Percentiles rank a stretch among this genome's conserved stretches.
phyloP scores from a whole-genome alignment of 2,329 filamentous ascomycete species.

The Penicillium sp. region DNA sequence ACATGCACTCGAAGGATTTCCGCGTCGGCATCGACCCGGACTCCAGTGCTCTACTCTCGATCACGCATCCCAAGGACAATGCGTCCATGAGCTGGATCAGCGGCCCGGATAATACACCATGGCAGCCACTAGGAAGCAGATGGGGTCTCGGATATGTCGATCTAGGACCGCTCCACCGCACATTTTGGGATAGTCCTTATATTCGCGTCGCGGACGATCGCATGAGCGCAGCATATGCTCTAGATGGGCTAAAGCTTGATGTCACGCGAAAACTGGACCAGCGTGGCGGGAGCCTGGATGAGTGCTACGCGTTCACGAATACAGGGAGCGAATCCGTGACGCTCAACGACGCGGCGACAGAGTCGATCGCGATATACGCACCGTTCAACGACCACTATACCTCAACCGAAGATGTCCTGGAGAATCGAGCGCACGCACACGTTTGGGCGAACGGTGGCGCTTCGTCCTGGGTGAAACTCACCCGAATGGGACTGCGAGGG shows the following conservation, averaged over 20 bases:
- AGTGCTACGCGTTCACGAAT: background rate
- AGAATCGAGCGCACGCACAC: background rate
- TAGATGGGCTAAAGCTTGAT: background rate
- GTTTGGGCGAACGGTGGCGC: background rate
- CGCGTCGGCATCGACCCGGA: background rate
- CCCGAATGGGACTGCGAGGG: background rate
- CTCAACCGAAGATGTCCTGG: background rate
- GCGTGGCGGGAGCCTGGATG: background rate
- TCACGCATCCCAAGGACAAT: background rate
- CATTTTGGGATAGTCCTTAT: background rate
- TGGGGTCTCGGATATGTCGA: background rate
- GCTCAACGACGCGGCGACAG: background rate
- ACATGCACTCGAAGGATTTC: background rate
- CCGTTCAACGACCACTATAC: conserved; percentile 4
- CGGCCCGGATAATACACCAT: background rate
- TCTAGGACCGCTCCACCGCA: background rate
- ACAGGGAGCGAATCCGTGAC: background rate
- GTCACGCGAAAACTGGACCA: background rate
- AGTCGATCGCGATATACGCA: background rate
- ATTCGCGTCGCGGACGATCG: no score
- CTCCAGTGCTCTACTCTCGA: background rate
- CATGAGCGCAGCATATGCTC: background rate
- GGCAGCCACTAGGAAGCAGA: background rate
- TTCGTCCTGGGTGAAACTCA: background rate
- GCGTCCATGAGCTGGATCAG: background rate